A percentile compares a stretch with the other conserved stretches of the same genome.
phyloP scores from a whole-genome alignment of 2,329 filamentous ascomycete species.

The Aplosporella prunicola region DNA sequence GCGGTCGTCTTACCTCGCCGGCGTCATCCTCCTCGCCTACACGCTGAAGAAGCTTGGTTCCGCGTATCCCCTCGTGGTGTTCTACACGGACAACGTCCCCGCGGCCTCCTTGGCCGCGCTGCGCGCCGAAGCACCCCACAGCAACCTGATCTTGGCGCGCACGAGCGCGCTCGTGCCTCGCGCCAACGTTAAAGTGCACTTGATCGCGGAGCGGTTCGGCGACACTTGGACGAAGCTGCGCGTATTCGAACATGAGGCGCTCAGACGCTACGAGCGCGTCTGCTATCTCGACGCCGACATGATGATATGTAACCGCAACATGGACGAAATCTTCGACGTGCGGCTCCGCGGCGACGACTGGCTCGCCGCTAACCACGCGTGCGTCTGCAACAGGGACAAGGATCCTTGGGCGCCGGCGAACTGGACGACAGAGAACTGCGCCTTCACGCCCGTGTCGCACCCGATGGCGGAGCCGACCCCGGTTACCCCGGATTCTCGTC shows the following conservation, averaged over 20 bases:
- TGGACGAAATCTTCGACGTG: constrained; percentile 38
- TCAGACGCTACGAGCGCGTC: constrained; percentile 29
- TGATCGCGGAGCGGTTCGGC: constrained; percentile 43
- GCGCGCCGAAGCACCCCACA: constrained; percentile 30
- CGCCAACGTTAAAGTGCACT: constrained; percentile 21
- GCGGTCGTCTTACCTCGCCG: constrained; percentile 42
- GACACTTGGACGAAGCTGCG: constrained; percentile 49
- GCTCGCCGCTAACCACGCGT: constrained; percentile 43
- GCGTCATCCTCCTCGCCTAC: constrained; percentile 42
- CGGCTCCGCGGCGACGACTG: constrained; percentile 29
- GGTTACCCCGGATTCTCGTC: constrained; percentile 21
- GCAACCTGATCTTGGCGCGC: constrained; percentile 31
- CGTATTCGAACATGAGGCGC: constrained; percentile 45
- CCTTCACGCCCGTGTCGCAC: constrained; percentile 35
- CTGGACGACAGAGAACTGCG: constrained; percentile 42
- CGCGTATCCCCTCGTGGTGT: constrained; percentile 40
- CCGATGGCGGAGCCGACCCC: constrained; percentile 25
- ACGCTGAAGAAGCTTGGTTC: constrained; percentile 39
- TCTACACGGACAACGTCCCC: constrained; percentile 37
- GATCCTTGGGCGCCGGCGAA: constrained; percentile 42
- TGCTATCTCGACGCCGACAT: constrained; percentile 48
- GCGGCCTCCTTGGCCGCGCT: constrained; percentile 33
- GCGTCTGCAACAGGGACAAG: constrained; percentile 43
- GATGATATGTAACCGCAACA: constrained; percentile 30
- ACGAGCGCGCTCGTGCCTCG: constrained; percentile 35